Conservation (phyloP, 306 rosid genomes). For the Prunus persica region DNA sequence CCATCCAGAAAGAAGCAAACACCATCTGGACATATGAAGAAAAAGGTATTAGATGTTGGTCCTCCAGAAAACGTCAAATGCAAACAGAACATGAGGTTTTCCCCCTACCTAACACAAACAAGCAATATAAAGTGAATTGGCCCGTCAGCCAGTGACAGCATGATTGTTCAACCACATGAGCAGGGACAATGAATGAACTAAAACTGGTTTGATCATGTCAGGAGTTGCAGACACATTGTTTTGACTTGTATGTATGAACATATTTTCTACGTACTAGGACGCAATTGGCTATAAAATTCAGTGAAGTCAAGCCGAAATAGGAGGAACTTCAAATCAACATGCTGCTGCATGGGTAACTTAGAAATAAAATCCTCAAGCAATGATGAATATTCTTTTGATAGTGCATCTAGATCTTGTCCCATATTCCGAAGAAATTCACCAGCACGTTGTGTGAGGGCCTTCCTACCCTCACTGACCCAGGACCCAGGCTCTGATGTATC, state of each 20-base stretch:
- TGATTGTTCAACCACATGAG: slow-evolving; percentile 31
- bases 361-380: slow-evolving; percentile 84
- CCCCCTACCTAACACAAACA: slow-evolving; percentile 47
- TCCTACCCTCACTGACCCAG: slow-evolving; percentile 86
- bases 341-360: slow-evolving; percentile 93
- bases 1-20: slow-evolving; percentile 38
- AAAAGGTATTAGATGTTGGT: slow-evolving; percentile 11
- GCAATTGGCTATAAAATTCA: slow-evolving; percentile 72
- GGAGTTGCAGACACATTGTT: slow-evolving; percentile 22
- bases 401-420: slow-evolving; percentile 74
- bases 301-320: slow-evolving; percentile 94
- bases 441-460: slow-evolving; percentile 82
- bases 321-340: slow-evolving; percentile 94
- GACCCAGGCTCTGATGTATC: slow-evolving; percentile 59
- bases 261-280: slow-evolving; percentile 43
- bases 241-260: slow-evolving; percentile 22
- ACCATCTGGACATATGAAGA: slow-evolving; percentile 34
- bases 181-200: slow-evolving; percentile 24
- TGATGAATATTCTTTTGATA: slow-evolving; percentile 81
- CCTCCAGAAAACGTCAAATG: neutral
- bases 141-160: slow-evolving; percentile 42
- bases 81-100: neutral
- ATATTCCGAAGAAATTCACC: slow-evolving; percentile 74
- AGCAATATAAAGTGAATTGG: slow-evolving; percentile 24
- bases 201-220: slow-evolving; percentile 32